phyloP scores from a whole-genome alignment of 257 asterid genomes.

The Galeopsis tetrahit region DNA sequence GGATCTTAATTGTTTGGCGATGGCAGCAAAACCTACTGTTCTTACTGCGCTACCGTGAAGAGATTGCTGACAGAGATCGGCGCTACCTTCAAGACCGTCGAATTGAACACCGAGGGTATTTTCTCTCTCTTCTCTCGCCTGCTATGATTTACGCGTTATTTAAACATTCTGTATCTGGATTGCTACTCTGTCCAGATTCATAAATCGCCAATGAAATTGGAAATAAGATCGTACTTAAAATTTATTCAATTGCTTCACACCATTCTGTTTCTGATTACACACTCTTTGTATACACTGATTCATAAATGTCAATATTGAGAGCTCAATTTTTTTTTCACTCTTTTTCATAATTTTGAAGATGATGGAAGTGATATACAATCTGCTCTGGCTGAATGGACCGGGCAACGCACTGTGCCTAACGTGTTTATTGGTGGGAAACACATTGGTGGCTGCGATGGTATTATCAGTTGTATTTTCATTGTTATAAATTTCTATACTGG shows the following conservation, averaged over 20 bases:
- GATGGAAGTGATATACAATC: conserved; percentile 84
- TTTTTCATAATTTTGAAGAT: conserved; percentile 43
- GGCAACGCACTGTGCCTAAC: conserved; percentile 86
- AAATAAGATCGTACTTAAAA: neutral
- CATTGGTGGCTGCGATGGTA: conserved; percentile 94
- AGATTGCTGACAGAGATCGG: conserved; percentile 67
- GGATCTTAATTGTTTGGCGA: conserved; percentile 22
- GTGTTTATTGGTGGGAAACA: conserved; percentile 89
- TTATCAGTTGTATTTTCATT: neutral
- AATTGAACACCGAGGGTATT: conserved; percentile 69
- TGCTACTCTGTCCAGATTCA: neutral
- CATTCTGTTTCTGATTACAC: conserved; percentile 8
- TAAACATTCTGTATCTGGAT: neutral
- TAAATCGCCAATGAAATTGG: neutral
- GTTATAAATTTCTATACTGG: neutral
- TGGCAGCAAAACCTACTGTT: conserved; percentile 83
- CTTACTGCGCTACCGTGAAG: conserved; percentile 77
- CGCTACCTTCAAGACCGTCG: conserved; percentile 74
- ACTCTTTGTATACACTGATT: neutral
- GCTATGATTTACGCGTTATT: neutral
- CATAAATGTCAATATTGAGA: conserved; percentile 6
- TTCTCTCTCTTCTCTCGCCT: conserved; percentile 19
- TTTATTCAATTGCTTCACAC: neutral
- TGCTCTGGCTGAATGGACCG: conserved; percentile 71
- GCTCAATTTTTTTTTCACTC: too few species aligned